Conservation (phyloP, 257 asterid species). For the Solanum commersonii region DNA sequence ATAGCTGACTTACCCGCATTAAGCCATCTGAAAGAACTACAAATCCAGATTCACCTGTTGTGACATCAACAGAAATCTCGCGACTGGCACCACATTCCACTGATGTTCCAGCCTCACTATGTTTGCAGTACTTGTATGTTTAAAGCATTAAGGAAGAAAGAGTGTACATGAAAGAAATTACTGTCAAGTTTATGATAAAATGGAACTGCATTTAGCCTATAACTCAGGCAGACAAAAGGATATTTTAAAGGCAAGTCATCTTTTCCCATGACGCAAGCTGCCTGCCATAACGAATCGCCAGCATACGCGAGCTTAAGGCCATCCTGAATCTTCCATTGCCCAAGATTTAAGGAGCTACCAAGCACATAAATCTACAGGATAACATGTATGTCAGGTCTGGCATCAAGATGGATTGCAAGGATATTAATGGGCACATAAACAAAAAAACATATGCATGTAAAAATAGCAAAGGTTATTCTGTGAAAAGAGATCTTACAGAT, state of each 20-base stretch:
- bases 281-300: conserved; percentile 80
- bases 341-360: conserved; percentile 71
- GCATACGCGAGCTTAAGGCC: conserved; percentile 60
- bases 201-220: not conserved
- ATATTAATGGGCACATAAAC: not conserved
- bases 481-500: conserved; percentile 40
- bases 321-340: conserved; percentile 67
- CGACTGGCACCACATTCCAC: conserved; percentile 71
- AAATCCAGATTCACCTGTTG: conserved; percentile 51
- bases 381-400: not conserved
- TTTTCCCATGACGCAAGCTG: conserved; percentile 52
- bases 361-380: conserved; percentile 53
- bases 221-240: conserved; percentile 37
- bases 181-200: not conserved
- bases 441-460: not conserved
- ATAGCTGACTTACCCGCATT: conserved; percentile 66
- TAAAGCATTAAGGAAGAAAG: conserved; percentile 39
- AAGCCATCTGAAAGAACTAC: conserved; percentile 75
- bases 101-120: conserved; percentile 31
- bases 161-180: not conserved
- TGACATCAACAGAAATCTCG: conserved; percentile 50
- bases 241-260: conserved; percentile 86
- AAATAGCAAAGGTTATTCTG: not conserved
- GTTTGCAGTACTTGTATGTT: conserved; percentile 84
- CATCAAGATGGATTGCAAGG: not conserved